Evolutionary conservation across 768 basidiomycete genomes (phyloP).

Genomic region (Clitopilus passeckerianus): DNA sequence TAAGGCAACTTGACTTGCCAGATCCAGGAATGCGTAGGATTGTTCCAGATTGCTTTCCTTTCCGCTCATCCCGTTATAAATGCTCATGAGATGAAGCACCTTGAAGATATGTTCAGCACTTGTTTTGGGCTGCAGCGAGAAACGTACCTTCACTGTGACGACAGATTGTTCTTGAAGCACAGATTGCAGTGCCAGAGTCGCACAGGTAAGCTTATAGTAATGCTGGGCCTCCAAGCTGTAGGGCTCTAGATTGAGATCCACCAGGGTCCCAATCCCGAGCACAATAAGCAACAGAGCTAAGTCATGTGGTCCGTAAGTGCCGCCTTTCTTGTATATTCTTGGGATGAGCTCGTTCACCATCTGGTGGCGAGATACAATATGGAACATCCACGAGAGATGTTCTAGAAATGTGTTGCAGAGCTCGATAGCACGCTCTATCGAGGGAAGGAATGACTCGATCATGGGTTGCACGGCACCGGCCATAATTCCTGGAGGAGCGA

Average conservation of each 20-base stretch:
- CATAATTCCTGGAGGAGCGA: constrained; percentile 32
- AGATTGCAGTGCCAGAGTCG: constrained; percentile 40
- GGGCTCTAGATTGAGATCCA: constrained; percentile 39
- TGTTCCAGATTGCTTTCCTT: constrained; percentile 45
- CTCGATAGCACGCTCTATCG: constrained; percentile 31
- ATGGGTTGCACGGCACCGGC: constrained; percentile 25
- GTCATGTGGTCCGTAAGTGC: constrained; percentile 44
- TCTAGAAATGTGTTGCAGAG: constrained; percentile 44
- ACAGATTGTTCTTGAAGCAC: constrained; percentile 38
- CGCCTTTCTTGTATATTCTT: constrained; percentile 33
- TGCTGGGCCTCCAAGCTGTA: constrained; percentile 49
- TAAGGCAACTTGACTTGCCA: constrained; percentile 43
- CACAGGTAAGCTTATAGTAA: constrained; percentile 43
- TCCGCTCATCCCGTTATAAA: constrained; percentile 50
- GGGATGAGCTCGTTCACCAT: constrained; percentile 42
- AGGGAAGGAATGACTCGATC: constrained; percentile 43
- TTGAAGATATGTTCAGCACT: constrained; percentile 8
- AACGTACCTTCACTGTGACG: constrained; percentile 36
- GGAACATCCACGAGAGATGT: constrained; percentile 47
- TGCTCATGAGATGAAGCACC: constrained; percentile 47
- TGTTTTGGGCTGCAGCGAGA: neutral
- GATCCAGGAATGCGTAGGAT: constrained; percentile 39
- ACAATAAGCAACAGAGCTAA: constrained; percentile 42
- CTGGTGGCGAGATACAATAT: constrained; percentile 40
- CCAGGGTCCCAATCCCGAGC: constrained; percentile 41